Base-by-base conservation (phyloP, 2,329 filamentous ascomycete species). In the Ascomycota sp. region DNA sequence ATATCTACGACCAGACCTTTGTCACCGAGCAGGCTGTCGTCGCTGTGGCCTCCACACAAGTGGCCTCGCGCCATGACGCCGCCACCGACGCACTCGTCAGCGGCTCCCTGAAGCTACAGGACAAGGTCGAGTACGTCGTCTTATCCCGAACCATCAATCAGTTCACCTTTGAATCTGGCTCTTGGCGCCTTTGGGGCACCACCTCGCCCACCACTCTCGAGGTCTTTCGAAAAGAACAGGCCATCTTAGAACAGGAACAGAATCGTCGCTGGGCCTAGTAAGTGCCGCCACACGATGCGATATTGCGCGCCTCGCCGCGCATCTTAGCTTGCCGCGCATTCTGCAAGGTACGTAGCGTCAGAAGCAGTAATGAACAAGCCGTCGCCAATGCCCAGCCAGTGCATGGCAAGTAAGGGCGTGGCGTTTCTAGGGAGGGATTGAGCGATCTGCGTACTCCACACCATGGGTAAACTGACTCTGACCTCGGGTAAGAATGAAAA, bases 121-220 rank as follows among this genome's bases (percentile, higher is more conserved):
- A 66, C 33, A 59, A 73, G 42, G 49, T 61, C 2, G 76, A 82
- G 56, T 69, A 79, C 44, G 40, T 81, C 5, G 72, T 77, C 29
- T 41, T 81, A 31, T 67, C 70, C 45, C 46, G 60, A 25, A 36
- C 51, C 25, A 40, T 65, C 30, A 53, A 62, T 45, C 54, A 52
- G 32, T 50, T 46, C 35, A 66, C 64, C 13, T 66, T 56, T 41
- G 47, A 56, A 45, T 49, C 59, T 36, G 53, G 50, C 25, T 56
- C 61, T 2, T 81, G 76, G 76, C 61, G 58, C 47, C 50, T 79
- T 33, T 76, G 73, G 65, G 75, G 76, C 10, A 75, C 68, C 13
- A 55, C 68, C 25, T 50, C 62, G 30, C 61, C 67, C 43, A 69
- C 64, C 9, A 64, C 61, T 1, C 46, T 64, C 2, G 54, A 66